phyloP scores from a whole-genome alignment of 805 yeast genomes.

The Metschnikowia peoriensis region DNA sequence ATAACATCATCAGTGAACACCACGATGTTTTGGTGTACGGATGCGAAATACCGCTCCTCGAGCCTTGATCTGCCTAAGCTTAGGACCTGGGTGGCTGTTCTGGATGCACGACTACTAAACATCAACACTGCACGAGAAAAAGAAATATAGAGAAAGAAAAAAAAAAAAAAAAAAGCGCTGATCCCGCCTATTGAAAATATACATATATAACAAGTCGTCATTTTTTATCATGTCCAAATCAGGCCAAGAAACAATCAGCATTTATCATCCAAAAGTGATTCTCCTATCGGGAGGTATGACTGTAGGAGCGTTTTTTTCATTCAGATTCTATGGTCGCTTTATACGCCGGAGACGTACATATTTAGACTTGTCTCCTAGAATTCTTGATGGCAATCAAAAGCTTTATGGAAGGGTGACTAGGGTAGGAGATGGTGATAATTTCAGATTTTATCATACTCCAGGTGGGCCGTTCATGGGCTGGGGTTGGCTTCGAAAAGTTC shows the following conservation, averaged over 20 bases:
- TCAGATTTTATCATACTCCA: conserved; percentile 88
- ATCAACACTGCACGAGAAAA: background rate
- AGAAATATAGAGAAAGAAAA: no score
- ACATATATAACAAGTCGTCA: background rate
- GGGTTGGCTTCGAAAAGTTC: conserved; percentile 82
- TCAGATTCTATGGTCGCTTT: conserved; percentile 32
- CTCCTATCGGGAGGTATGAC: conserved; percentile 37
- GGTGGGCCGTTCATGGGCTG: conserved; percentile 88
- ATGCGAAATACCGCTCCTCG: background rate
- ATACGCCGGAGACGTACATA: conserved; percentile 34
- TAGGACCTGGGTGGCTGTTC: no score
- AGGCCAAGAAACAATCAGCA: conserved; percentile 7
- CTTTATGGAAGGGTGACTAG: conserved; percentile 73
- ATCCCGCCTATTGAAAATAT: no score
- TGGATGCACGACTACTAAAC: background rate
- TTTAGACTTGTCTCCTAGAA: conserved; percentile 37
- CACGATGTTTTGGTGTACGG: background rate
- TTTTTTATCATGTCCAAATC: background rate
- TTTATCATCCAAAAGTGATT: conserved; percentile 38
- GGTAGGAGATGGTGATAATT: conserved; percentile 96
- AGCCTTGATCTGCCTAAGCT: background rate
- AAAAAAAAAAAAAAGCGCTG: no score
- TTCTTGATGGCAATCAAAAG: conserved; percentile 26
- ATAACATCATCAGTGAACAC: background rate
- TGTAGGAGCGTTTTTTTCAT: conserved; percentile 27